phyloP scores from a whole-genome alignment of 129 eudicot genomes.

The Logfia minima region DNA sequence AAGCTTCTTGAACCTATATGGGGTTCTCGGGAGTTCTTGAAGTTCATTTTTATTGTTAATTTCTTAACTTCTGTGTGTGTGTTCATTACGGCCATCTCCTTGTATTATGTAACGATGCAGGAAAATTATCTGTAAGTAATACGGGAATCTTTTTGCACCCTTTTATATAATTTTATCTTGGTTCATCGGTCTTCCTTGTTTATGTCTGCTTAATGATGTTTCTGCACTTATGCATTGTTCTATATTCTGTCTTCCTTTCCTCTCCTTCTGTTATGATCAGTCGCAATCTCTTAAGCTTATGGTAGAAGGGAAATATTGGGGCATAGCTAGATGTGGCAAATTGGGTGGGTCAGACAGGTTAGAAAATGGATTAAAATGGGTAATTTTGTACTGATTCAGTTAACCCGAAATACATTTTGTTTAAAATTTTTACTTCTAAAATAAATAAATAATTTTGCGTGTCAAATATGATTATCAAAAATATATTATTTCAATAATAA shows the following conservation, averaged over 20 bases:
- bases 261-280: neutral
- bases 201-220: neutral
- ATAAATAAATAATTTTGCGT: no score
- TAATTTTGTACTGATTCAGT: neutral
- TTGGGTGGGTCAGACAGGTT: neutral
- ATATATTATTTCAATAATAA: neutral
- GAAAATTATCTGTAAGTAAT: constrained; percentile 85
- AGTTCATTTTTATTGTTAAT: constrained; percentile 90
- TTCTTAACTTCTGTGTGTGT: constrained; percentile 80
- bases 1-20: constrained; percentile 96
- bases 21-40: constrained; percentile 94
- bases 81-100: constrained; percentile 81
- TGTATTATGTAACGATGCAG: constrained; percentile 72
- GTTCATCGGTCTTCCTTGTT: constrained; percentile 19
- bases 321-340: neutral
- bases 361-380: neutral
- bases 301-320: neutral
- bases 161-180: neutral
- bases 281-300: neutral
- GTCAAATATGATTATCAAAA: neutral
- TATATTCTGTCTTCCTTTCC: neutral
- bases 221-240: neutral
- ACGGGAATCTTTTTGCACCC: neutral
- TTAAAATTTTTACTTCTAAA: neutral
- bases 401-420: neutral